Evolutionary conservation across 2,329 filamentous ascomycete species (phyloP).

Genomic region (Phialophora tarda): DNA sequence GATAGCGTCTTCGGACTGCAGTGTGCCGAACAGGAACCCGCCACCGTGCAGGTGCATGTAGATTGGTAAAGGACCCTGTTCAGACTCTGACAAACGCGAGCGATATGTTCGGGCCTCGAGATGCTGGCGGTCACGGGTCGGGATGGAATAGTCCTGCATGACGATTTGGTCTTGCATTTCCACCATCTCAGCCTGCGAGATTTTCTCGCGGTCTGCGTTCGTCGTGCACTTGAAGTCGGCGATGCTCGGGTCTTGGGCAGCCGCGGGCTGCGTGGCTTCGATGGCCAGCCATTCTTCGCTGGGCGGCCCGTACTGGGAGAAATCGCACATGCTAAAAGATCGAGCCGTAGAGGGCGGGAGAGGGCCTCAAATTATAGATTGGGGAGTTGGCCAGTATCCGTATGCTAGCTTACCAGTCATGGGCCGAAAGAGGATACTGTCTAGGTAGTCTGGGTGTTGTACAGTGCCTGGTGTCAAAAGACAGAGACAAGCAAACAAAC

Average conservation of each 20-base stretch:
- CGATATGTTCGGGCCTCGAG: slow-evolving; percentile 58
- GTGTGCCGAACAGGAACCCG: slow-evolving; percentile 62
- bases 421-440: too few species aligned
- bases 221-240: slow-evolving; percentile 39
- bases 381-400: too few species aligned
- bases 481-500: too few species aligned
- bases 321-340: slow-evolving; percentile 46
- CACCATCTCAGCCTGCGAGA: slow-evolving; percentile 44
- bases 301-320: slow-evolving; percentile 50
- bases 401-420: too few species aligned
- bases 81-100: slow-evolving; percentile 39
- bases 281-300: slow-evolving; percentile 55
- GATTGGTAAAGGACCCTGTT: slow-evolving; percentile 49
- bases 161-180: slow-evolving; percentile 42
- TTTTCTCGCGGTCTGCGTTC: slow-evolving; percentile 47
- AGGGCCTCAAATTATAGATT: too few species aligned
- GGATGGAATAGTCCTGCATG: slow-evolving; percentile 48
- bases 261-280: slow-evolving; percentile 37
- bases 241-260: slow-evolving; percentile 36
- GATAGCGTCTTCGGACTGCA: slow-evolving; percentile 59
- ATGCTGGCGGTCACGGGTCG: slow-evolving; percentile 53
- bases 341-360: too few species aligned
- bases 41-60: slow-evolving; percentile 62
- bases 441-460: too few species aligned
- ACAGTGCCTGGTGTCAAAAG: too few species aligned